These are phyloP conservation scores for Stentor coeruleus DNA, from an alignment of 73 alveolate genomes.

Conservation along the genomic window DNA sequence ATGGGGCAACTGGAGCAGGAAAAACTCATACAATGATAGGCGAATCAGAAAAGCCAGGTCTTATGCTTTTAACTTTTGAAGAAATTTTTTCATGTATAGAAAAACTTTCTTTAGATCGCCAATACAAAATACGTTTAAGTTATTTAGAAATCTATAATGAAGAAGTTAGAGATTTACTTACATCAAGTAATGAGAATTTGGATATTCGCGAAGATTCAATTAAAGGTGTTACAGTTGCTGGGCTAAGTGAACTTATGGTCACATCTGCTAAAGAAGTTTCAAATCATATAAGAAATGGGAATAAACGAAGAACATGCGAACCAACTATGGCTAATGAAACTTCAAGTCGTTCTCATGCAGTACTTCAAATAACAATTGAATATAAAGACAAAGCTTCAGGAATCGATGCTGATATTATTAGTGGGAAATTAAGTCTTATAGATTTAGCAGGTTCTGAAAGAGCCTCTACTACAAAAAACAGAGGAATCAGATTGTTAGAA, in stretches of 20 bases:
- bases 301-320: constrained; percentile 94
- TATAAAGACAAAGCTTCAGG: constrained; percentile 83
- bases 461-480: constrained; percentile 95
- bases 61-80: constrained; percentile 75
- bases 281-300: constrained; percentile 83
- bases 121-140: constrained; percentile 71
- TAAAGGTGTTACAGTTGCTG: constrained; percentile 78
- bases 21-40: constrained; percentile 99
- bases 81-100: constrained; percentile 72
- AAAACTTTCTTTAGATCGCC: constrained; percentile 52
- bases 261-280: constrained; percentile 76
- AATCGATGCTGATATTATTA: constrained; percentile 60
- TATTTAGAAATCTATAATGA: constrained; percentile 73
- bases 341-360: constrained; percentile 93
- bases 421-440: constrained; percentile 92
- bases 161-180: constrained; percentile 78
- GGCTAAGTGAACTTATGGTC: constrained; percentile 73
- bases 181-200: constrained; percentile 59
- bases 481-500: constrained; percentile 96
- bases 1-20: constrained; percentile 99
- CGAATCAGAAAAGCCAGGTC: constrained; percentile 81
- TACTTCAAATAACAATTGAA: constrained; percentile 73
- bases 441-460: constrained; percentile 99
- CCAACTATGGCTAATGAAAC: constrained; percentile 98
- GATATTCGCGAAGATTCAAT: constrained; percentile 87